A percentile compares a stretch with the other conserved stretches of the same genome.
Conservation (phyloP, 345 rosid genomes). For the Hibiscus syriacus region DNA sequence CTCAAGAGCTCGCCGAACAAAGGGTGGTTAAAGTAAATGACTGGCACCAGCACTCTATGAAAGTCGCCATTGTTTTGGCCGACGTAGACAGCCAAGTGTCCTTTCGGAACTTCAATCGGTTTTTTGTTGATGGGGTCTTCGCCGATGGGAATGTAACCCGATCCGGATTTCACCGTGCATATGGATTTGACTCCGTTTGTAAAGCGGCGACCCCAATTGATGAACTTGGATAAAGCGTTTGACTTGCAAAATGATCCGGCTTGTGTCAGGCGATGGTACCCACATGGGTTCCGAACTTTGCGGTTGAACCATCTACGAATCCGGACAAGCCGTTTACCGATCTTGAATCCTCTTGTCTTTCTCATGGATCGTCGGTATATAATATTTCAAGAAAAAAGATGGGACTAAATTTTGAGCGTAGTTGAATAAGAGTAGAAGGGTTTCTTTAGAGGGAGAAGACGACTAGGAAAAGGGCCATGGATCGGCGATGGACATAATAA, state of each 20-base stretch:
- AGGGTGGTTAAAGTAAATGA: too few species aligned
- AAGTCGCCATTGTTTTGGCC: slow-evolving; percentile 70
- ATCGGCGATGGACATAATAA: slow-evolving; percentile 32
- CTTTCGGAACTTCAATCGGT: slow-evolving; percentile 52
- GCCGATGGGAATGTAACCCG: slow-evolving; percentile 33
- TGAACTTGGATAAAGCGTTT: too few species aligned
- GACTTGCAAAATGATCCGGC: too few species aligned
- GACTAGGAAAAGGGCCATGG: slow-evolving; percentile 52
- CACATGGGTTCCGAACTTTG: slow-evolving; percentile 21
- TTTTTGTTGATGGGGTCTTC: too few species aligned
- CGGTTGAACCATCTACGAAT: slow-evolving; percentile 45
- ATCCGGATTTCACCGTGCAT: slow-evolving; percentile 24
- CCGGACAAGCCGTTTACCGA: slow-evolving; percentile 43
- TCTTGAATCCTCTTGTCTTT: slow-evolving; percentile 56
- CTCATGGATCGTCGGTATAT: slow-evolving; percentile 18
- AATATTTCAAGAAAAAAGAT: background rate
- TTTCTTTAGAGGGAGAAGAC: background rate
- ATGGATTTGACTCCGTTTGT: slow-evolving; percentile 37
- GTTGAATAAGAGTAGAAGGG: background rate
- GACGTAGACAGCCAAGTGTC: slow-evolving; percentile 73
- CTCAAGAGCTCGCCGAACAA: slow-evolving; percentile 35
- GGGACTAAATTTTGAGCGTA: background rate
- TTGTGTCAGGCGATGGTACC: slow-evolving; percentile 27
- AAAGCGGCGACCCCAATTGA: slow-evolving; percentile 65
- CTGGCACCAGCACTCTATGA: too few species aligned